phyloP scores from a whole-genome alignment of 2,329 filamentous ascomycete species.

The Claviceps digitariae region DNA sequence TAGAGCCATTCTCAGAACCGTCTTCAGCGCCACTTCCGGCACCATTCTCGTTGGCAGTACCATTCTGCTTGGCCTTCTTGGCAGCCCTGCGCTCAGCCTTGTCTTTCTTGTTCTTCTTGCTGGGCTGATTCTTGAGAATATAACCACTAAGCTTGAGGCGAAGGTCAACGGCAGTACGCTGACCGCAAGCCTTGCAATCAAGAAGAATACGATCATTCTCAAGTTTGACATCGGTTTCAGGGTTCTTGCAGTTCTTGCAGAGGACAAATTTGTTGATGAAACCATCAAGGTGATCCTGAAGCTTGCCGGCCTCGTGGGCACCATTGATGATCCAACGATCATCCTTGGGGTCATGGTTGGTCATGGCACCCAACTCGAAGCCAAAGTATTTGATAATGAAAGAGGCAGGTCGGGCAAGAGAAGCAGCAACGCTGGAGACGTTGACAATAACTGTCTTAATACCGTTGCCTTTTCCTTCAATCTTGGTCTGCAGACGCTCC shows the following conservation, averaged over 20 bases:
- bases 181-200: constrained; percentile 97
- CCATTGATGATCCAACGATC: constrained; percentile 99
- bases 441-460: constrained; percentile 99
- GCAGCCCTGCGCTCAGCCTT: constrained; percentile 86
- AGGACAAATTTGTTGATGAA: constrained; percentile 99
- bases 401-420: constrained; percentile 78
- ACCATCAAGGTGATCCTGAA: constrained; percentile 94
- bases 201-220: constrained; percentile 86
- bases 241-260: constrained; percentile 99
- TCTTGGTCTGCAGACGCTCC: constrained; percentile 97
- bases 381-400: constrained; percentile 99
- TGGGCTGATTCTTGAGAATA: constrained; percentile 85
- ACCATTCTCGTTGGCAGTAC: constrained; percentile 42
- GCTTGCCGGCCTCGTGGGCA: constrained; percentile 84
- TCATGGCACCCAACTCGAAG: constrained; percentile 96
- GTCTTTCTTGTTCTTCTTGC: constrained; percentile 88
- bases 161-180: constrained; percentile 80
- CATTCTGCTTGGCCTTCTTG: constrained; percentile 73
- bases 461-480: constrained; percentile 98
- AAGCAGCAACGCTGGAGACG: constrained; percentile 81
- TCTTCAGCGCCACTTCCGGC: constrained; percentile 47
- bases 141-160: constrained; percentile 94
- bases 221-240: constrained; percentile 90
- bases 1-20: constrained; percentile 35
- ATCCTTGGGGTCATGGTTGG: constrained; percentile 92